Evolutionary conservation across 805 yeast species (phyloP), one percentile per base, ranked within the genome.

Genomic region (Spathaspora arborariae): DNA sequence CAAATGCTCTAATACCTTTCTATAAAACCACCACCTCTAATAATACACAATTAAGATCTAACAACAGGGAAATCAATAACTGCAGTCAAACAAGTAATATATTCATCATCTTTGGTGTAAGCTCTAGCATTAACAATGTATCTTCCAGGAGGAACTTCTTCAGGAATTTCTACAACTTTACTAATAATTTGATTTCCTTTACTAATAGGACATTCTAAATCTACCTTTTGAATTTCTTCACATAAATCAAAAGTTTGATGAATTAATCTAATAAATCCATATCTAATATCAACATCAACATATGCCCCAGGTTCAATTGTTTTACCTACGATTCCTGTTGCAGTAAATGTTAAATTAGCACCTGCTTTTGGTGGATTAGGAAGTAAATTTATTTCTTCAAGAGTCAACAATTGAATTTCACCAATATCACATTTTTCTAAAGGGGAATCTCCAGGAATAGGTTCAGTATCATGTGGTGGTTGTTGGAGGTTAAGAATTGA

Each of bases 341-440:
- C 99, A 18, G 75, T 61, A 47, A 94, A 80, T 6, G 96, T 85
- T 60, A 94, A 72, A 62, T 89, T 87, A 37, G 74, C 69, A n/a
- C 97, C 98, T 58, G 90, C 82, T 38, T 59, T 72, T 2, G 99
- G 99, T 3, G 97, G 98, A 58, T 88, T 88, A 42, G 99, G 99
- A 33, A 72, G 62, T 49, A 94, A 65, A 39, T 68, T 72, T 15
- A 94, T 81, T 13, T 68, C 53, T 49, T 78, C 74, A 51, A 94
- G 76, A 22, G 72, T 74, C 53, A 94, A 72, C 19, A 86, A 55
- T 62, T 92, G 97, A 1, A 74, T 59, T 38, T 75, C 76, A 13
- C 70, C 64, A 16, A 79, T 68, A 57, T 90, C 96, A 64, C 99
- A 92, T 46, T 80, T 75, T 47, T 76, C 70, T 27, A 94, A 74